These are phyloP conservation scores for Ophiostoma populinum DNA, from an alignment of 2,329 filamentous ascomycete genomes.

Conservation along the genomic window DNA sequence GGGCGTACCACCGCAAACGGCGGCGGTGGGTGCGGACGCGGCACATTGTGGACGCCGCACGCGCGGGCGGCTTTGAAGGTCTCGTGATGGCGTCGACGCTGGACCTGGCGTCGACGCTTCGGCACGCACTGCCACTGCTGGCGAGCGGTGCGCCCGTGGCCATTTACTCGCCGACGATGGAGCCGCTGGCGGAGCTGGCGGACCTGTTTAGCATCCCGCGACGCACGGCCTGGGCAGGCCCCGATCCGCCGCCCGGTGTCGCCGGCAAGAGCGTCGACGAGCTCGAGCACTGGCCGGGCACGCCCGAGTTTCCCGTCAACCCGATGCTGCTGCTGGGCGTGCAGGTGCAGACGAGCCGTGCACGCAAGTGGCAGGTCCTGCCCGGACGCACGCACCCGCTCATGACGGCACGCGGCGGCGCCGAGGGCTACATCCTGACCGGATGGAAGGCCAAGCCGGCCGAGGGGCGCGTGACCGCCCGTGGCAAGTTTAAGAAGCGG, in stretches of 20 bases:
- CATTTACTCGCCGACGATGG: slow-evolving; percentile 67
- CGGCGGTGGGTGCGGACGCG: slow-evolving; percentile 61
- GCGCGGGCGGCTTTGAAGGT: slow-evolving; percentile 63
- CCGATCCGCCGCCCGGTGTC: slow-evolving; percentile 29
- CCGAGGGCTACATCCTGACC: slow-evolving; percentile 82
- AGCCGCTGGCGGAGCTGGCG: slow-evolving; percentile 58
- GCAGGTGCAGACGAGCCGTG: slow-evolving; percentile 62
- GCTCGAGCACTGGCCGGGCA: slow-evolving; percentile 39
- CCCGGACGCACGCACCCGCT: slow-evolving; percentile 83
- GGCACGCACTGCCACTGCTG: slow-evolving; percentile 60
- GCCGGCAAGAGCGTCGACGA: slow-evolving; percentile 28
- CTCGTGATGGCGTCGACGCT: slow-evolving; percentile 69
- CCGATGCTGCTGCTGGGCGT: slow-evolving; percentile 69
- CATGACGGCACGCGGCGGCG: slow-evolving; percentile 77
- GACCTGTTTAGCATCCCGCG: slow-evolving; percentile 74
- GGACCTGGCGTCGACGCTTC: slow-evolving; percentile 61
- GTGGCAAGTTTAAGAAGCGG: slow-evolving; percentile 57
- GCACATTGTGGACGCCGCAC: slow-evolving; percentile 56
- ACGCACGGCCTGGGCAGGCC: slow-evolving; percentile 50
- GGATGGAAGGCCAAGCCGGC: slow-evolving; percentile 66
- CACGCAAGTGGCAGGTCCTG: slow-evolving; percentile 74
- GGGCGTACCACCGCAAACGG: slow-evolving; percentile 77
- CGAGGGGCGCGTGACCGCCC: slow-evolving; percentile 62
- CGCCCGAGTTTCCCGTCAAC: slow-evolving; percentile 69
- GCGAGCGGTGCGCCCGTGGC: slow-evolving; percentile 70